A percentile compares a stretch with the other conserved stretches of the same genome.
Conservation (phyloP, 805 yeast genomes). For the Cyberlindnera galapagoensis region DNA sequence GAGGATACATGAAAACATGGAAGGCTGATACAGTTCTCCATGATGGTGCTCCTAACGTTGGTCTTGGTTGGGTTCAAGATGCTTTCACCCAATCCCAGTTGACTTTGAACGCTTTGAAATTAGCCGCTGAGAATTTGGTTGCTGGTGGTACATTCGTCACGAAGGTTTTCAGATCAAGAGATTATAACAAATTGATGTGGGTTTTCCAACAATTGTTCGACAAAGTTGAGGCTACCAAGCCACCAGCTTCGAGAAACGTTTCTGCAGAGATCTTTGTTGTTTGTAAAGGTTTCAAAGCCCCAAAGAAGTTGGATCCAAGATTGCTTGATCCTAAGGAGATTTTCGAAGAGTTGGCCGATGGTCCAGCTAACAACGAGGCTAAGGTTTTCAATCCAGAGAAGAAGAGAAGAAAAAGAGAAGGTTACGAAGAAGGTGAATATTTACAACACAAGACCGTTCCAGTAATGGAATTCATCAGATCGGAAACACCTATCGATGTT, state of each 20-base stretch:
- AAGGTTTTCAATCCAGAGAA: conserved; percentile 93
- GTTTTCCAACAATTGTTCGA: conserved; percentile 93
- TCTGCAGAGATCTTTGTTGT: conserved; percentile 99
- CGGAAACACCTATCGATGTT: conserved; percentile 76
- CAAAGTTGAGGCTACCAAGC: conserved; percentile 97
- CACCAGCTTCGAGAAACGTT: conserved; percentile 97
- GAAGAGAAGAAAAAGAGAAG: conserved; percentile 85
- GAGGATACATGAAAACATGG: conserved; percentile 98
- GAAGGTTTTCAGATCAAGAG: conserved; percentile 96
- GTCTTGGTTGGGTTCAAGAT: conserved; percentile 99
- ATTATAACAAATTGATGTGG: conserved; percentile 96
- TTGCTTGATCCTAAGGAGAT: conserved; percentile 88
- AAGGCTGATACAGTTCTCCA: conserved; percentile 96
- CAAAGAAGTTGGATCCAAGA: conserved; percentile 90
- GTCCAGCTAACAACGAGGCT: conserved; percentile 76
- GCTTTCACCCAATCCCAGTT: conserved; percentile 97
- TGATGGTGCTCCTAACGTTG: conserved; percentile 99
- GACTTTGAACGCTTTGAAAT: conserved; percentile 84
- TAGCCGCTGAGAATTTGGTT: conserved; percentile 87
- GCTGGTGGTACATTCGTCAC: conserved; percentile 96
- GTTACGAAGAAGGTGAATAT: conserved; percentile 94
- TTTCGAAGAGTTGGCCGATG: conserved; percentile 82
- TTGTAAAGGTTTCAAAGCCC: conserved; percentile 93
- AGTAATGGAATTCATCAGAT: conserved; percentile 72
- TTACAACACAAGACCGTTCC: conserved; percentile 62